A percentile compares a stretch with the other conserved stretches of the same genome.
Evolutionary conservation across 1,284 basidiomycete genomes (phyloP).

Genomic region (Cryptococcus hybrid): DNA sequence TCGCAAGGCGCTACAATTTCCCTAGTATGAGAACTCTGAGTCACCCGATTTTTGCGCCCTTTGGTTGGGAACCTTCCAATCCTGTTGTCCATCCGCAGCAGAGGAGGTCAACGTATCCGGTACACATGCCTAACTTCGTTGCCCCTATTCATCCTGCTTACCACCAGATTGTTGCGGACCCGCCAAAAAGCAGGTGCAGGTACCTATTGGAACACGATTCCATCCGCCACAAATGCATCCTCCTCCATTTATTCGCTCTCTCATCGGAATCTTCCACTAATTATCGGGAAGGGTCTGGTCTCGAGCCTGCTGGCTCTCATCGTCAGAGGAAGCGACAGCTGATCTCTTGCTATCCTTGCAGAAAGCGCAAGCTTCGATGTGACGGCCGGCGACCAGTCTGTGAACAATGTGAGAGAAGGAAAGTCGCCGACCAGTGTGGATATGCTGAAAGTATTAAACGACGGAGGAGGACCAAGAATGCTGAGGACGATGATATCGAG

Average conservation of each 20-base stretch:
- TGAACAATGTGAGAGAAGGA: conserved; percentile 29
- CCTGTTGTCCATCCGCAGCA: no score
- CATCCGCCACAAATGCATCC: neutral
- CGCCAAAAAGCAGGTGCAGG: neutral
- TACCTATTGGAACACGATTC: neutral
- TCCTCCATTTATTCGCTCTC: neutral
- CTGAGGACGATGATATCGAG: neutral
- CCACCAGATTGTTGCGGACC: no score
- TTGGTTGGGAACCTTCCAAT: no score
- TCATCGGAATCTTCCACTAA: neutral
- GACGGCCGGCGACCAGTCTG: conserved; percentile 37
- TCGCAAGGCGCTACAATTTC: no score
- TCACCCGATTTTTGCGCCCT: no score
- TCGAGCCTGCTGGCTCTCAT: neutral
- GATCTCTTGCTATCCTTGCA: conserved; percentile 41
- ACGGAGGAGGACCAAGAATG: conserved; percentile 36
- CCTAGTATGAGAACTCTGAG: no score
- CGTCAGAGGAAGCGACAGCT: conserved; percentile 24
- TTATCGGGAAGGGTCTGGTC: neutral
- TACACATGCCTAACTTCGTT: no score
- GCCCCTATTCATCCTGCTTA: no score
- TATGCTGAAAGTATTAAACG: conserved; percentile 36
- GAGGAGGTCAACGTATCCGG: no score
- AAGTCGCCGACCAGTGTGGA: conserved; percentile 24
- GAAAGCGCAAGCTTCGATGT: conserved; percentile 38